These are phyloP conservation scores for Russula earlei DNA, from an alignment of 768 basidiomycete species.

Conservation along the genomic window DNA sequence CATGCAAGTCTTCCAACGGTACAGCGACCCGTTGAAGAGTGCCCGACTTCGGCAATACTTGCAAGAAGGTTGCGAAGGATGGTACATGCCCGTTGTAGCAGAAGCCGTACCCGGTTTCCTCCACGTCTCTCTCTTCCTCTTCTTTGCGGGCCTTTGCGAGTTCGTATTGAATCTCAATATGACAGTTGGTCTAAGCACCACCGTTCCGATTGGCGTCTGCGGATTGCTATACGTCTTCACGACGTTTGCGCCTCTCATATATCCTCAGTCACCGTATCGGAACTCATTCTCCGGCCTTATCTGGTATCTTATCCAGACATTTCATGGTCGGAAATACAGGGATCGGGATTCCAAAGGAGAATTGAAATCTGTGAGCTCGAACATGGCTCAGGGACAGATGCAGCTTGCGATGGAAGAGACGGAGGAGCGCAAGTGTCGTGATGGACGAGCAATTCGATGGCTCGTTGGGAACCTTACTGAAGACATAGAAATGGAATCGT, in stretches of 20 bases:
- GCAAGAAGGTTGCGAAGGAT: constrained; percentile 32
- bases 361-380: neutral
- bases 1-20: constrained; percentile 22
- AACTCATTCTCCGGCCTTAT: constrained; percentile 3
- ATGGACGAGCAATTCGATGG: neutral
- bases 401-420: constrained; percentile 8
- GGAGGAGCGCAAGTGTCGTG: neutral
- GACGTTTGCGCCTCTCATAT: constrained; percentile 2
- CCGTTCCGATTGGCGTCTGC: neutral
- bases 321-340: neutral
- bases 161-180: constrained; percentile 30
- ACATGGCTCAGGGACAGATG: neutral
- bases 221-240: constrained; percentile 13
- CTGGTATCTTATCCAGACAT: neutral
- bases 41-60: constrained; percentile 30
- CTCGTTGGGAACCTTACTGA: neutral
- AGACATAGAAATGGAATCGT: neutral
- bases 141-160: constrained; percentile 39
- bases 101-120: constrained; percentile 26
- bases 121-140: constrained; percentile 35
- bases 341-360: neutral
- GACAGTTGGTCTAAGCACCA: neutral
- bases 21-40: constrained; percentile 15
- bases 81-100: constrained; percentile 34
- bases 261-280: constrained; percentile 12